These are phyloP conservation scores for Raddia guianensis DNA, from an alignment of 176 grass and related monocot genomes.

Conservation along the genomic window DNA sequence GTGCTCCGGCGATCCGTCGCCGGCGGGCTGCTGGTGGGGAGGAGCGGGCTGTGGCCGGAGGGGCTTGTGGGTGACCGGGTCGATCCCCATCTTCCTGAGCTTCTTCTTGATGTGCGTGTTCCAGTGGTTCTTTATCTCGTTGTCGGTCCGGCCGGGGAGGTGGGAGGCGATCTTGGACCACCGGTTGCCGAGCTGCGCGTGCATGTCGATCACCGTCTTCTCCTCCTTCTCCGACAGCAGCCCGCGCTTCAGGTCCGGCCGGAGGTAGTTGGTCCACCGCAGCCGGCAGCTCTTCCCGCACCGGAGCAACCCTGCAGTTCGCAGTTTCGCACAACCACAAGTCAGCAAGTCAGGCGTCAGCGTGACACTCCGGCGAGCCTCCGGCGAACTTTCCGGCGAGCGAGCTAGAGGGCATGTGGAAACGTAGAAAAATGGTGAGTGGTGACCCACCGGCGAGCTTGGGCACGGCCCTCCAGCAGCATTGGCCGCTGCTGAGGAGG, in stretches of 20 bases:
- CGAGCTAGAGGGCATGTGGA: neutral
- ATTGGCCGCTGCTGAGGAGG: slow-evolving; percentile 69
- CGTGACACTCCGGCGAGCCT: neutral
- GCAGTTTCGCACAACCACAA: neutral
- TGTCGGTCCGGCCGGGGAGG: slow-evolving; percentile 82
- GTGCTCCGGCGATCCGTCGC: neutral
- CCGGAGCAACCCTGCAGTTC: slow-evolving; percentile 60
- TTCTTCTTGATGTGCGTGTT: slow-evolving; percentile 96
- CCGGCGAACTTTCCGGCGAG: neutral
- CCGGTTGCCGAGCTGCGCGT: slow-evolving; percentile 82
- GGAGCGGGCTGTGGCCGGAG: slow-evolving; percentile 14
- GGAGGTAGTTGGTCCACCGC: slow-evolving; percentile 89
- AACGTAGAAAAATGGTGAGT: neutral
- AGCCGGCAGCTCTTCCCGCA: slow-evolving; percentile 94
- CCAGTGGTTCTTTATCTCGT: slow-evolving; percentile 98
- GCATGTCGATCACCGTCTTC: slow-evolving; percentile 78
- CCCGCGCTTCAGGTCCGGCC: slow-evolving; percentile 80
- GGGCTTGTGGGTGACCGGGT: slow-evolving; percentile 68
- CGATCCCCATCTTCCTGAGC: slow-evolving; percentile 84
- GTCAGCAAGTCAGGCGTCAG: slow-evolving; percentile 1
- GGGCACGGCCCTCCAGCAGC: slow-evolving; percentile 83
- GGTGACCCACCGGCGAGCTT: slow-evolving; percentile 74
- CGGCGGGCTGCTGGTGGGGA: neutral
- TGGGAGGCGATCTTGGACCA: slow-evolving; percentile 92
- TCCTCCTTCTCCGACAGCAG: slow-evolving; percentile 71